Percentiles rank a stretch among this genome's conserved stretches.
These are phyloP conservation scores for Abeoforma whisleri DNA, from an alignment of 78 protist species.

Conservation along the genomic window DNA sequence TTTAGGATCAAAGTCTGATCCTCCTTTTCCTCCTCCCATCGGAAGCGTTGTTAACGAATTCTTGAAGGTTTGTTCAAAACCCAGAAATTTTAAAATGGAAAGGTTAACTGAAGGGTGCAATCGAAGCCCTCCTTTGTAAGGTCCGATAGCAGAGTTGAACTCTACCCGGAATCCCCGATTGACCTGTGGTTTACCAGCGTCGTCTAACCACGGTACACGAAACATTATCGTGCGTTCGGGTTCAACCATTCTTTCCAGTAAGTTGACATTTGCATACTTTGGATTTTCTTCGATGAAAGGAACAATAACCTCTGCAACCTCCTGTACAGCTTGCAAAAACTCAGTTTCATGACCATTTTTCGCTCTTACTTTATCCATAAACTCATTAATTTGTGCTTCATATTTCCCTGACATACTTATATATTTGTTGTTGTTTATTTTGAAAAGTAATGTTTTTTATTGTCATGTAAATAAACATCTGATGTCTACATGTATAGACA, in stretches of 20 bases:
- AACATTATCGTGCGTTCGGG: conserved; percentile 55
- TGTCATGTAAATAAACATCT: no score
- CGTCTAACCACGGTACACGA: conserved; percentile 68
- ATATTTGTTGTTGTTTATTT: no score
- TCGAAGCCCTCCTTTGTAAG: conserved; percentile 72
- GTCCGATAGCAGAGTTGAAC: conserved; percentile 61
- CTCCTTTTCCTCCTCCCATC: conserved; percentile 72
- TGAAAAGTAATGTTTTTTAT: no score
- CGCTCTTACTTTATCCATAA: no score
- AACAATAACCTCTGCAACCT: no score
- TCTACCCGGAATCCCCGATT: conserved; percentile 70
- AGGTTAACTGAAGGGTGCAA: conserved; percentile 71
- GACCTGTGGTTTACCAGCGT: conserved; percentile 43
- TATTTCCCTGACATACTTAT: no score
- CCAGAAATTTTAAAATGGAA: conserved; percentile 59
- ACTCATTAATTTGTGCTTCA: no score
- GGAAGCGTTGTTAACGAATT: conserved; percentile 61
- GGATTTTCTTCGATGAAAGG: no score
- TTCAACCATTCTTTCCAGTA: conserved; percentile 41
- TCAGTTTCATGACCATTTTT: no score
- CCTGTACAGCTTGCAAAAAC: no score
- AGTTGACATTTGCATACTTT: no score
- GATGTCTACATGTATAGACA: no score
- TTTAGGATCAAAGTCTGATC: conserved; percentile 67
- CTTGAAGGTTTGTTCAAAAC: conserved; percentile 73